Base-by-base conservation (phyloP, 768 basidiomycete genomes). In the Nidularia sp. region DNA sequence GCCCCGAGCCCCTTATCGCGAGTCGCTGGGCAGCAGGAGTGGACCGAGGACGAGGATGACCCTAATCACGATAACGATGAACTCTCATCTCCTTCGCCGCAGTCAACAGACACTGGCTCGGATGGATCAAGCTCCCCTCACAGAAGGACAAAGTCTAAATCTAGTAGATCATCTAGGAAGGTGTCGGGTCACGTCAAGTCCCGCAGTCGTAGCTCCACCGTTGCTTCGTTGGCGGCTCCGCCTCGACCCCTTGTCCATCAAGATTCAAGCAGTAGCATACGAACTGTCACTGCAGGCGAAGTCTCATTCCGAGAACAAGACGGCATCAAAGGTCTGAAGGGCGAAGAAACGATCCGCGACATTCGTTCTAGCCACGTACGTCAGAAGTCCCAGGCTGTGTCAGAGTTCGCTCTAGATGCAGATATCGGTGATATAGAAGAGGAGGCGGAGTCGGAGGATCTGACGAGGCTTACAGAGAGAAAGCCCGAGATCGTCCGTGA, bases 1-100 rank as follows among this genome's bases (percentile, higher is more conserved):
- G 74, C 80, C 36, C 87, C 84, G 2, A 88, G 86, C 55, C 88
- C 88, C 13, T 64, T 90, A 5, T 89, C 86, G 0, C 72, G 77
- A 15, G 68, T 85, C 1, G 79, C 76, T 10, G 74, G 73, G 3
- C 78, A 76, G 48, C 78, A 80, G 22, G 72, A 63, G 5, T 85
- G 83, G 83, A 73, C 67, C 3, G 80, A 81, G 50, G 78, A 77
- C 22, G 67, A 66, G 12, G 60, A 55, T 4, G 60, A 60, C 25
- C 58, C 62, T 9, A 68, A 69, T 5, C 73, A 75, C 2, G 65
- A 71, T 18, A 73, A 76, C 2, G 81, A 78, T 22, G 80, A 79
- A 33, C 77, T 73, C 8, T 72, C 74, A 29, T 84, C 83, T 15
- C 81, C 86, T 0, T 87, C 85, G 18, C 85, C 88, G 0, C 72